Evolutionary conservation across 495 filamentous ascomycete genomes (phyloP).

Genomic region (Gamarada debralockiae): DNA sequence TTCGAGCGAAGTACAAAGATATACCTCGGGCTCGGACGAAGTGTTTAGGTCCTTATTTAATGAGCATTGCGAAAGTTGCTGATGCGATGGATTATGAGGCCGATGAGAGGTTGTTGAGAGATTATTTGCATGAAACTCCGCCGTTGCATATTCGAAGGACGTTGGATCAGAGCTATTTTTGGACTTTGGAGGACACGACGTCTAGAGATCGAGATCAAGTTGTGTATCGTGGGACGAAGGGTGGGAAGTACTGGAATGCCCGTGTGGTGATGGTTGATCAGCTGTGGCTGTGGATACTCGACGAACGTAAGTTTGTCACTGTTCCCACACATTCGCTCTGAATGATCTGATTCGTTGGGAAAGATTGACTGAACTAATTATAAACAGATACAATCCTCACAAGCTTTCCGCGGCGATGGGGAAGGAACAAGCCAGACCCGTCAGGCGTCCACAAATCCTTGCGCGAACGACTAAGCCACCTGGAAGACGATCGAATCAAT

Average conservation of each 20-base stretch:
- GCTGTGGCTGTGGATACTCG: conserved; percentile 71
- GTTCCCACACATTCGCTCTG: too few relatives aligned
- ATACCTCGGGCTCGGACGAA: background rate
- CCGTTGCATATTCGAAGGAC: conserved; percentile 66
- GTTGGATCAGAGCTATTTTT: conserved; percentile 66
- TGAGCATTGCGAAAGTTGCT: conserved; percentile 33
- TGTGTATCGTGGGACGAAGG: conserved; percentile 50
- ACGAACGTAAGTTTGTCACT: conserved; percentile 37
- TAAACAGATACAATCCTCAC: conserved; percentile 56
- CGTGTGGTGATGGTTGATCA: conserved; percentile 75
- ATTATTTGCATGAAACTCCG: conserved; percentile 49
- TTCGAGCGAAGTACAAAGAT: background rate
- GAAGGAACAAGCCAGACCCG: conserved; percentile 62
- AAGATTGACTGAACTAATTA: background rate
- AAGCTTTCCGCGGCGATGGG: conserved; percentile 63
- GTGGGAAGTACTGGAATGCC: conserved; percentile 16
- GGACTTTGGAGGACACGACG: conserved; percentile 55
- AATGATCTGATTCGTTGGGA: background rate
- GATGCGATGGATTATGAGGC: conserved; percentile 37
- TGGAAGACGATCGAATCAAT: conserved; percentile 53
- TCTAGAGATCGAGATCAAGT: conserved; percentile 64
- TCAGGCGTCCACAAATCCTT: conserved; percentile 63
- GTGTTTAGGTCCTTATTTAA: conserved; percentile 19
- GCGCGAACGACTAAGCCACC: conserved; percentile 25
- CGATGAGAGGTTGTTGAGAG: conserved; percentile 57